Conservation (phyloP, 2,329 filamentous ascomycete species). For the Plectosphaerella cucumerina region DNA sequence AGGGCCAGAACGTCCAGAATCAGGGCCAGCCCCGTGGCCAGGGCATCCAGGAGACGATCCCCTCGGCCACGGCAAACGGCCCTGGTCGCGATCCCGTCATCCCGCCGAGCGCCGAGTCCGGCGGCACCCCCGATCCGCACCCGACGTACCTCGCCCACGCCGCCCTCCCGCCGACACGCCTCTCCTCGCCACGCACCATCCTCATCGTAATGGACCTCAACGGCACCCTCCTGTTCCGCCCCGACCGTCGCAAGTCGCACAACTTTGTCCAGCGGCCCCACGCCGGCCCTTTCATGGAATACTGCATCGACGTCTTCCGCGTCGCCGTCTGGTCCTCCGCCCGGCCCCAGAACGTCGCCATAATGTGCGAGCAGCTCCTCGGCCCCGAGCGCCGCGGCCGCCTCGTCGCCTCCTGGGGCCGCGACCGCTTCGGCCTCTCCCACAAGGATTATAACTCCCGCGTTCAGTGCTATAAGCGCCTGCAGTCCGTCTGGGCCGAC, state of each 20-base stretch:
- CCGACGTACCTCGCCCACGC: conserved; percentile 57
- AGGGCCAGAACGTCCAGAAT: background rate
- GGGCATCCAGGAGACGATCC: background rate
- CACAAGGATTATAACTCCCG: conserved; percentile 60
- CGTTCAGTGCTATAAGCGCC: conserved; percentile 86
- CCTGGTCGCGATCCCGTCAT: conserved; percentile 11
- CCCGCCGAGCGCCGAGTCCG: conserved; percentile 36
- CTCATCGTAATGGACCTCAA: conserved; percentile 91
- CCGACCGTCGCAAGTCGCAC: conserved; percentile 40
- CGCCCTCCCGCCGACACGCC: conserved; percentile 31
- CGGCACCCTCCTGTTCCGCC: conserved; percentile 79
- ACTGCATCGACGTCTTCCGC: conserved; percentile 69
- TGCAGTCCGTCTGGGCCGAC: conserved; percentile 67
- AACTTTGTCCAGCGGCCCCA: conserved; percentile 63
- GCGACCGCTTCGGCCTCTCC: conserved; percentile 70
- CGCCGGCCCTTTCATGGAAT: conserved; percentile 64
- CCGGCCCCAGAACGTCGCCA: conserved; percentile 63
- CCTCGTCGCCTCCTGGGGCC: conserved; percentile 71
- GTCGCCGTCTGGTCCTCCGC: conserved; percentile 94
- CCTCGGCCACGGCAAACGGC: background rate
- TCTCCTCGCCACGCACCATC: conserved; percentile 53
- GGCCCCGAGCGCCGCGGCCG: conserved; percentile 41
- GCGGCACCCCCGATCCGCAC: conserved; percentile 58
- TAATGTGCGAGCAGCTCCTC: conserved; percentile 65
- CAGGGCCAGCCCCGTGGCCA: background rate